These are phyloP conservation scores for Colletotrichum zoysiae DNA, from an alignment of 2,329 filamentous ascomycete species.

Conservation along the genomic window DNA sequence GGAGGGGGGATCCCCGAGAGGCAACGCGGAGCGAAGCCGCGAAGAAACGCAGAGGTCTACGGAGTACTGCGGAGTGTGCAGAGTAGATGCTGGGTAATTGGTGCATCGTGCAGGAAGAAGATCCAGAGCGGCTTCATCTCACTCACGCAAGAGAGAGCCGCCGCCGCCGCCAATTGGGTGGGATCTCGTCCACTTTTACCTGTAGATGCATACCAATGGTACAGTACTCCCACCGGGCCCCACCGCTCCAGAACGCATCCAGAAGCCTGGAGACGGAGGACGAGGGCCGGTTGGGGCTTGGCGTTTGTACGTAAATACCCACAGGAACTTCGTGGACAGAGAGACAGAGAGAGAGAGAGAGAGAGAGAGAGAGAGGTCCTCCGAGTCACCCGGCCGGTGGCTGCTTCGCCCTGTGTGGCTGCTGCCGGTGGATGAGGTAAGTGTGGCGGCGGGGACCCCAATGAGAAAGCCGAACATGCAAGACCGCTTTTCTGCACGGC, in stretches of 20 bases:
- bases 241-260: slow-evolving; percentile 37
- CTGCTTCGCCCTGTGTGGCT: slow-evolving; percentile 24
- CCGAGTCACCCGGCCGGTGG: slow-evolving; percentile 11
- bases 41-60: slow-evolving; percentile 9
- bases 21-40: slow-evolving; percentile 18
- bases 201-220: neutral
- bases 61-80: no score
- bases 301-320: slow-evolving; percentile 18
- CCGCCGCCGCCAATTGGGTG: neutral
- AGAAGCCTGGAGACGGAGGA: slow-evolving; percentile 37
- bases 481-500: slow-evolving; percentile 34
- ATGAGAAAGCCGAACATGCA: slow-evolving; percentile 16
- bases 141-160: slow-evolving; percentile 3
- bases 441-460: slow-evolving; percentile 29
- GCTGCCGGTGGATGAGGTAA: neutral
- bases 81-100: neutral
- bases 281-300: slow-evolving; percentile 29
- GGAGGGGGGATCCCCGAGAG: neutral
- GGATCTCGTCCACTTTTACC: slow-evolving; percentile 12
- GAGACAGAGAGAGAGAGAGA: no score
- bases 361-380: slow-evolving; percentile 14
- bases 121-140: slow-evolving; percentile 24
- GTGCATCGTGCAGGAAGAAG: slow-evolving; percentile 30
- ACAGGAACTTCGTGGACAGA: no score
- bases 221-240: neutral